A percentile compares a stretch with the other conserved stretches of the same genome.
Conservation (phyloP, 2,329 filamentous ascomycete species). For the Scedosporium dehoogii region DNA sequence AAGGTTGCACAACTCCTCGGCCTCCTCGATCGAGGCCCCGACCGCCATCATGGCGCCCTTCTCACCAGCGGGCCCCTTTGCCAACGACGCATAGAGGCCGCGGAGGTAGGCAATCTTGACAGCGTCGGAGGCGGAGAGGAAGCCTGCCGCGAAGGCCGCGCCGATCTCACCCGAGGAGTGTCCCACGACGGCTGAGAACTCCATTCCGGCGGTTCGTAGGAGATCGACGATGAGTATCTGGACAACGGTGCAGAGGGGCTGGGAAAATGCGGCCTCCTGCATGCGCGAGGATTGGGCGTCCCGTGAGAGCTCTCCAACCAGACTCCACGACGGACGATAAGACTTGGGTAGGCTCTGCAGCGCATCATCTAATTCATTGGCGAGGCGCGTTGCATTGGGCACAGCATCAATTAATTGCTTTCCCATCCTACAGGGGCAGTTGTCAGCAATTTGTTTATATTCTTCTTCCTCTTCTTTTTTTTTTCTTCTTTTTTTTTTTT, state of each 20-base stretch:
- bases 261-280: slow-evolving; percentile 28
- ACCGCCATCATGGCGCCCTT: slow-evolving; percentile 22
- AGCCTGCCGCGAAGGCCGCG: slow-evolving; percentile 30
- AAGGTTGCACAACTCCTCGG: background rate
- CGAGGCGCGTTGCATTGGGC: no score
- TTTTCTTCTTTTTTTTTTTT: no score
- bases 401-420: no score
- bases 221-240: slow-evolving; percentile 36
- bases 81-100: slow-evolving; percentile 11
- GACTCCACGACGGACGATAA: slow-evolving; percentile 22
- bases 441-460: no score
- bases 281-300: slow-evolving; percentile 23
- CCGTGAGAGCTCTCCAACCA: slow-evolving; percentile 25
- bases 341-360: slow-evolving; percentile 12
- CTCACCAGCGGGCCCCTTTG: background rate
- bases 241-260: slow-evolving; percentile 33
- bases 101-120: slow-evolving; percentile 22
- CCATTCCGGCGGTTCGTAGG: slow-evolving; percentile 30
- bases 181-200: slow-evolving; percentile 27
- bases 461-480: no score
- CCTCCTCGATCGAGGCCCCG: background rate
- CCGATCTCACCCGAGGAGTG: slow-evolving; percentile 41
- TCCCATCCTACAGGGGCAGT: no score
- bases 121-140: slow-evolving; percentile 16
- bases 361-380: no score